Conservation (phyloP, 2,329 filamentous ascomycete species). For the Xylariaceae sp. region DNA sequence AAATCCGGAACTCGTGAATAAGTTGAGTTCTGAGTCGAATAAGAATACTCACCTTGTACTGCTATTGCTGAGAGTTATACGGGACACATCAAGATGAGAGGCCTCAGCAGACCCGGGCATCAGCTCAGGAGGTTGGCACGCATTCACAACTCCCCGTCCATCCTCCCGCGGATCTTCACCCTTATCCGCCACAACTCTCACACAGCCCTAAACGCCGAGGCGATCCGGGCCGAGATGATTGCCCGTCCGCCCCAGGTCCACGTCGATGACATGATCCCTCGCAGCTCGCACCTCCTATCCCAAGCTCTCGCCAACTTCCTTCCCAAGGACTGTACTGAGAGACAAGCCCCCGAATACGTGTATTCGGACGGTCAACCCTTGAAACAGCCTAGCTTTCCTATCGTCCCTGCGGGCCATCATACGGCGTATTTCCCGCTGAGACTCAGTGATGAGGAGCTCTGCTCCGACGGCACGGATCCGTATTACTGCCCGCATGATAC, state of each 20-base stretch:
- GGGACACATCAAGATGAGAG: slow-evolving; percentile 10
- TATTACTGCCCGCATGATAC: slow-evolving; percentile 68
- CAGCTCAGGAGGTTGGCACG: slow-evolving; percentile 5
- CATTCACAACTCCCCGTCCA: neutral
- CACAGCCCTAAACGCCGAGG: slow-evolving; percentile 16
- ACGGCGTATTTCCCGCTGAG: slow-evolving; percentile 81
- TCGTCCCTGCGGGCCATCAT: slow-evolving; percentile 66
- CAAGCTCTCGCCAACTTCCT: slow-evolving; percentile 56
- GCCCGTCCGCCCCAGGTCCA: slow-evolving; percentile 24
- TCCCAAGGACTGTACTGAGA: slow-evolving; percentile 20
- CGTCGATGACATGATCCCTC: slow-evolving; percentile 44
- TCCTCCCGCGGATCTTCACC: neutral
- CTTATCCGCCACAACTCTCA: neutral
- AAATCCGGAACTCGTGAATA: neutral
- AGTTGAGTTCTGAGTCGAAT: neutral
- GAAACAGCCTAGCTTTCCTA: neutral
- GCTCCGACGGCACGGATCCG: slow-evolving; percentile 79
- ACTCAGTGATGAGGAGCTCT: slow-evolving; percentile 55
- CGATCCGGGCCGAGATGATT: slow-evolving; percentile 26
- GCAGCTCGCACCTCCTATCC: slow-evolving; percentile 60
- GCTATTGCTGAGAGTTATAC: slow-evolving; percentile 1
- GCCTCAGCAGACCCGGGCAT: slow-evolving; percentile 1
- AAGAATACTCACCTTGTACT: neutral
- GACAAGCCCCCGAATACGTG: neutral
- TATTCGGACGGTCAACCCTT: no score